Base-by-base conservation (phyloP, 2,329 filamentous ascomycete genomes). In the Neopestalotiopsis rosae region DNA sequence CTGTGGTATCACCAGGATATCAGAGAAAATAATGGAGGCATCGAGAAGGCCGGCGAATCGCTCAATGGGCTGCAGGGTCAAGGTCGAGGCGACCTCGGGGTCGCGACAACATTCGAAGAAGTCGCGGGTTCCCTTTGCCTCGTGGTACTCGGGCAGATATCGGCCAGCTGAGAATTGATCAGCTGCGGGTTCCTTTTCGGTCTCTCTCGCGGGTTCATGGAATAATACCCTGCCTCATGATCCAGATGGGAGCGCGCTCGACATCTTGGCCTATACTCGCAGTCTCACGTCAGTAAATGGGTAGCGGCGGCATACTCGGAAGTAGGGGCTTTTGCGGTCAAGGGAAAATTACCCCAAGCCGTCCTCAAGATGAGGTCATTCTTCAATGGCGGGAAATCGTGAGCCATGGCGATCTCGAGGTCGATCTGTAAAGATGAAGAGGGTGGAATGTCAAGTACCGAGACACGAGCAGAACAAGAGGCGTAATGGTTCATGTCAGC, bases 81-180 rank as follows among this genome's bases (percentile, higher is more conserved):
- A 85, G 52, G 93, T 97, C 40, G 94, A 98, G 65, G 96, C 94
- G 72, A 98, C 91, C 81, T 98, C 94, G 68, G 96, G 94, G 76
- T 91, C 90, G 67, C 96, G 94, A 81, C 96, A 99, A 88, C 95
- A 98, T 83, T 94, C 94, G 85, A 99, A 99, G 84, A 99, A 99
- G 84, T 99, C 96, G 72, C 92, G 90, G 67, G 83, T 87, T 74
- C 92, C 95, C 84, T 99, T 99, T 70, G 93, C 95, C 84, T 97
- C 89, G 80, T 99, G 96, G 81, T 99, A 99, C 82, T 99, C 96
- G 72, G 95, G 96, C 28, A 99, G 92, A 81, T 99, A 99, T 76
- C 96, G 92, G 70, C 96, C 96, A 78, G 96, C 96, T 97, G 73
- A 49, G 61, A 28, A 17, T 14, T 24, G 32, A 64, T 61, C 59